These are phyloP conservation scores for Durotheca rogersii DNA, from an alignment of 495 filamentous ascomycete genomes.

Conservation along the genomic window DNA sequence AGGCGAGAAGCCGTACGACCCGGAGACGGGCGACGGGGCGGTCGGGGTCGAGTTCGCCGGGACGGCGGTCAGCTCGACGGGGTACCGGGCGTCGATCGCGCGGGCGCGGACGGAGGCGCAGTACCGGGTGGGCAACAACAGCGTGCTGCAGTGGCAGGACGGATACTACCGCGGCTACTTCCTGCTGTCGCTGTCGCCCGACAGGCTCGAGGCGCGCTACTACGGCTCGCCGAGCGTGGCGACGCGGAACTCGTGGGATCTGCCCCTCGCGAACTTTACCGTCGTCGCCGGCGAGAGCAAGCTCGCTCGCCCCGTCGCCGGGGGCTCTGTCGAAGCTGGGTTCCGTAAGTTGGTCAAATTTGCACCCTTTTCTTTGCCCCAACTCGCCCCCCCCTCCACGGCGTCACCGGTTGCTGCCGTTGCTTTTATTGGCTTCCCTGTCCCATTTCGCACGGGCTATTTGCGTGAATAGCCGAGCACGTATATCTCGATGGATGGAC, in stretches of 20 bases:
- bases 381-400: too few relatives aligned
- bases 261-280: slow-evolving; percentile 63
- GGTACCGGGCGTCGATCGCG: slow-evolving; percentile 48
- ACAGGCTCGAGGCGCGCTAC: slow-evolving; percentile 29
- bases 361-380: too few relatives aligned
- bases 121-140: slow-evolving; percentile 51
- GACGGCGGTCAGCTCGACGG: slow-evolving; percentile 58
- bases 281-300: slow-evolving; percentile 57
- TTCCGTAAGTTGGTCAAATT: too few relatives aligned
- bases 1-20: slow-evolving; percentile 56
- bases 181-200: slow-evolving; percentile 29
- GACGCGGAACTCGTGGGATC: slow-evolving; percentile 52
- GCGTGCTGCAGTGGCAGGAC: slow-evolving; percentile 67
- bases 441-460: too few relatives aligned
- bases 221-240: slow-evolving; percentile 49
- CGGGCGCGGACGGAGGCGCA: slow-evolving; percentile 43
- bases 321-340: slow-evolving; percentile 52
- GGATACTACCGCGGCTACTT: slow-evolving; percentile 67
- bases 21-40: slow-evolving; percentile 54
- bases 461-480: too few relatives aligned
- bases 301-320: slow-evolving; percentile 49
- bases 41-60: slow-evolving; percentile 70
- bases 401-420: too few relatives aligned
- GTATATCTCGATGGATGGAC: too few relatives aligned
- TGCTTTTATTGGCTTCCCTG: too few relatives aligned